Percentiles rank a stretch among this genome's conserved stretches.
These are phyloP conservation scores for Lyophyllum decastes DNA, from an alignment of 768 basidiomycete species.

Conservation along the genomic window DNA sequence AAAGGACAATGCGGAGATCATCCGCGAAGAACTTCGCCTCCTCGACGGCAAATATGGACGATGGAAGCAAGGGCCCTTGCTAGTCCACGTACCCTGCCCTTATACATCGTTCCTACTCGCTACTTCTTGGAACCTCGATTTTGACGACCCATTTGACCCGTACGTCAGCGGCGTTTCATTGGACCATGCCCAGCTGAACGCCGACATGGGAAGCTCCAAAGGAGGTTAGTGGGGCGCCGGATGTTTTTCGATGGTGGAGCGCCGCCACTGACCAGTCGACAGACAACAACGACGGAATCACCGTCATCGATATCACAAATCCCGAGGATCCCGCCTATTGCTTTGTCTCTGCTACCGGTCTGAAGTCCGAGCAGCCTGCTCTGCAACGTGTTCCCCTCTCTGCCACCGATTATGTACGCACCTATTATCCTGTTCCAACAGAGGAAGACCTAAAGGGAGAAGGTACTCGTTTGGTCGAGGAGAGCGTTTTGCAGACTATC, in stretches of 20 bases:
- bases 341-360: slow-evolving; percentile 16
- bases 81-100: slow-evolving; percentile 28
- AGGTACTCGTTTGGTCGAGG: slow-evolving; percentile 8
- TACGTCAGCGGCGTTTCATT: slow-evolving; percentile 21
- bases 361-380: not conserved
- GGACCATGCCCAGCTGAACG: slow-evolving; percentile 8
- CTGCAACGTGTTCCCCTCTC: slow-evolving; percentile 7
- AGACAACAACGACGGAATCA: slow-evolving; percentile 38
- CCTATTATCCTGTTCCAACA: slow-evolving; percentile 15
- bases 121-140: slow-evolving; percentile 28
- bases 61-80: slow-evolving; percentile 6
- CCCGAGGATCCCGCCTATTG: slow-evolving; percentile 28
- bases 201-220: slow-evolving; percentile 27
- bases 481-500: slow-evolving; percentile 13
- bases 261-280: slow-evolving; percentile 20
- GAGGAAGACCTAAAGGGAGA: not conserved
- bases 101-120: slow-evolving; percentile 31
- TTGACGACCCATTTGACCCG: not conserved
- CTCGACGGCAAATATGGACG: slow-evolving; percentile 32
- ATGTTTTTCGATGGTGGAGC: slow-evolving; percentile 10
- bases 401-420: slow-evolving; percentile 19
- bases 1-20: slow-evolving; percentile 18
- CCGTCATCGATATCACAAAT: slow-evolving; percentile 34
- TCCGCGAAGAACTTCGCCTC: slow-evolving; percentile 33
- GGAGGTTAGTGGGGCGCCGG: not conserved